Evolutionary conservation across 2,329 filamentous ascomycete genomes (phyloP).

Genomic region (Alternaria panax): DNA sequence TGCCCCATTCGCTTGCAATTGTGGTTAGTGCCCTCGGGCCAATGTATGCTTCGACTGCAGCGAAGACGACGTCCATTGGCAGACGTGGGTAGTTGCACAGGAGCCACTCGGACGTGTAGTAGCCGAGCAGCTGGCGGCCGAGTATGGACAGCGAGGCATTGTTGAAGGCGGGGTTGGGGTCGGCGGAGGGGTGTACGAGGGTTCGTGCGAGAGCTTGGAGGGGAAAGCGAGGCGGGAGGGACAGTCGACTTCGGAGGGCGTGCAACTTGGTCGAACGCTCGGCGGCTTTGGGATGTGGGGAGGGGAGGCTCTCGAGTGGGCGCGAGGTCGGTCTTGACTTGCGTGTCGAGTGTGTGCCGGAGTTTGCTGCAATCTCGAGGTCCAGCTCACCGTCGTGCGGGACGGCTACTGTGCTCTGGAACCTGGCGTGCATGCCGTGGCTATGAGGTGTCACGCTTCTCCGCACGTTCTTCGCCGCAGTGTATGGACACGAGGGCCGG

Average conservation of each 20-base stretch:
- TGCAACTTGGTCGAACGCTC: slow-evolving; percentile 84
- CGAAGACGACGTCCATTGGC: slow-evolving; percentile 85
- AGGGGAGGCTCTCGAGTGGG: slow-evolving; percentile 64
- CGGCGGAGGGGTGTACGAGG: slow-evolving; percentile 85
- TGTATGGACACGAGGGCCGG: slow-evolving; percentile 50
- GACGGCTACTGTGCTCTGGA: slow-evolving; percentile 30
- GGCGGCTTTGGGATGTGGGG: slow-evolving; percentile 73
- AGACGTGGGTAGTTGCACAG: slow-evolving; percentile 89
- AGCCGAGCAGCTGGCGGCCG: slow-evolving; percentile 82
- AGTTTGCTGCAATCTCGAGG: slow-evolving; percentile 22
- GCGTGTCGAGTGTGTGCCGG: slow-evolving; percentile 6
- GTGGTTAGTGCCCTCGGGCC: slow-evolving; percentile 76
- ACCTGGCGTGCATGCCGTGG: slow-evolving; percentile 38
- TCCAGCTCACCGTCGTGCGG: slow-evolving; percentile 18
- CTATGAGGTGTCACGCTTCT: slow-evolving; percentile 39
- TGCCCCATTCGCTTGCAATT: slow-evolving; percentile 86
- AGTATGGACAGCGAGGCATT: slow-evolving; percentile 84
- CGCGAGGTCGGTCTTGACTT: slow-evolving; percentile 12
- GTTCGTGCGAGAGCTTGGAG: slow-evolving; percentile 85
- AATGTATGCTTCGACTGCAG: slow-evolving; percentile 83
- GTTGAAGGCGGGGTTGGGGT: slow-evolving; percentile 81
- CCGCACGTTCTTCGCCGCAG: slow-evolving; percentile 28
- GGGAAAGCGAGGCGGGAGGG: slow-evolving; percentile 81
- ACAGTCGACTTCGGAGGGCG: slow-evolving; percentile 88
- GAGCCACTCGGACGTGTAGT: slow-evolving; percentile 88